Evolutionary conservation across 805 yeast genomes (phyloP), one percentile per base, ranked within the genome.

Genomic region (Metschnikowia similis): DNA sequence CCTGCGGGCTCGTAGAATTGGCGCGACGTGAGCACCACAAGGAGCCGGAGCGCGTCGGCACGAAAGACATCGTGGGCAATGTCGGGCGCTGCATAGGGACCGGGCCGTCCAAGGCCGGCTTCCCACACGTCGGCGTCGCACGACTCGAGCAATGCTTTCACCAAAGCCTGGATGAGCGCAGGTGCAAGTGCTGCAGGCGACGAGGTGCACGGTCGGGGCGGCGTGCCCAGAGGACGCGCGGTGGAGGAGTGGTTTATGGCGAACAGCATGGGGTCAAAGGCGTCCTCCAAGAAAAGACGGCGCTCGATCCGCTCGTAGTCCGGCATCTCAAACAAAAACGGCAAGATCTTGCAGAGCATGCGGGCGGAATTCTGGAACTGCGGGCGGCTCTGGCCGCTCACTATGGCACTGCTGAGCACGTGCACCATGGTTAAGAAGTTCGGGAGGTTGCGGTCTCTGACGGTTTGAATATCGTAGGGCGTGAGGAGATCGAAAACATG

Each of bases 81-180:
- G 40, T 69, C 65, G 0, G 71, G 66, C 2, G 60, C 45, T 6
- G 17, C 46, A 48, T 59, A 64, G 46, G 57, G 63, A 5, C 64
- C 50, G 1, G 77, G 67, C 3, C 70, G 63, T 2, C 89, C 91
- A 31, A 90, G 75, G 6, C 96, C 97, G 3, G 86, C 81, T 57
- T 87, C 95, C 96, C 97, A 90, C 1, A 85, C 71, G 7, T 70
- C 54, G 31, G 17, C 26, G 14, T 27, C 27, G 41, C 21, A 28
- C 14, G 48, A 81, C 9, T 75, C 71, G 35, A 74, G 71, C 39
- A 85, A 63, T n/a, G 85, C 64, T 21, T 71, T 69, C 2, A 80
- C 68, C 2, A 77, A 30, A 11, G 52, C 43, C 10, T 35, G 41
- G 7, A 45, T 46, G 17, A 50, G 51, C 16, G 34, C 34, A 6